Evolutionary conservation across 225 moss, liverwort and hornwort genomes (phyloP).

Genomic region (Sphagnum contortum): DNA sequence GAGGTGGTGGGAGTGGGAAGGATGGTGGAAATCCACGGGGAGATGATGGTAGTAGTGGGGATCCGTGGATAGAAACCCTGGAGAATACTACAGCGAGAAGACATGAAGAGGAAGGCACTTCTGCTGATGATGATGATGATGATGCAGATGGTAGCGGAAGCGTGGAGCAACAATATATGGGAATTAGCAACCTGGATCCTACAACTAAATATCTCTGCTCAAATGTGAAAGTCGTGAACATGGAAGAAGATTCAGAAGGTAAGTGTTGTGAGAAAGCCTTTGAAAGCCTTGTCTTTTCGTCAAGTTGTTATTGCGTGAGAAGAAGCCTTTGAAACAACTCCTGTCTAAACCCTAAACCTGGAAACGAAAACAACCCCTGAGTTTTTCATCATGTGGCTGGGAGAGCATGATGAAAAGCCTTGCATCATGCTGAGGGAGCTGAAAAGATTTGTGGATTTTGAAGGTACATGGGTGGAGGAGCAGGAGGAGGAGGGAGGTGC

Average conservation of each 20-base stretch:
- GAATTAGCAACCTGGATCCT: conserved; percentile 20
- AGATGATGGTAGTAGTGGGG: conserved; percentile 15
- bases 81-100: conserved; percentile 1
- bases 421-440: not conserved
- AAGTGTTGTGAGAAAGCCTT: conserved; percentile 4
- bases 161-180: not conserved
- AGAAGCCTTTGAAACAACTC: not conserved
- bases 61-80: conserved; percentile 7
- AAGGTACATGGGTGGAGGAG: conserved; percentile 29
- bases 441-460: conserved; percentile 1
- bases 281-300: conserved; percentile 1
- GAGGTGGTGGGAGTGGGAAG: conserved; percentile 5
- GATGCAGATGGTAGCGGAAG: not conserved
- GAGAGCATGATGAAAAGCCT: not conserved
- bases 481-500: conserved; percentile 20
- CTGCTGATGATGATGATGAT: conserved; percentile 2
- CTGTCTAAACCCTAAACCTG: not conserved
- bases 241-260: conserved; percentile 16
- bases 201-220: conserved; percentile 11
- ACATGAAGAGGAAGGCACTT: too few relatives aligned
- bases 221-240: conserved; percentile 20
- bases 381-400: not conserved
- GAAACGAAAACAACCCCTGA: not conserved
- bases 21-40: conserved; percentile 11
- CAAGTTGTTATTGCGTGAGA: not conserved